Percentiles rank a stretch among this genome's conserved stretches.
Evolutionary conservation across 768 basidiomycete genomes (phyloP).

Genomic region (Leccinellum luteum): DNA sequence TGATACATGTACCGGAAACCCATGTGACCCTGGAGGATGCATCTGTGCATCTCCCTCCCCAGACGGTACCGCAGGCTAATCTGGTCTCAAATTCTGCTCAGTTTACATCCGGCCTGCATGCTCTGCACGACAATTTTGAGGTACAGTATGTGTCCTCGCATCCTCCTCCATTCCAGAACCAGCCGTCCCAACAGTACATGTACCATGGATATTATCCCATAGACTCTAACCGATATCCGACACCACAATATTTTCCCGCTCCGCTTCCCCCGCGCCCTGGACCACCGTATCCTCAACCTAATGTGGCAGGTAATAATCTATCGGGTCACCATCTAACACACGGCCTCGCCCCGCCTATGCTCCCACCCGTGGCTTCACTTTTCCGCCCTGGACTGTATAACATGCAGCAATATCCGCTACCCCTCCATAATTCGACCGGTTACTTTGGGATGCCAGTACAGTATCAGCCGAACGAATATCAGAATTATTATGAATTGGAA

Average conservation of each 20-base stretch:
- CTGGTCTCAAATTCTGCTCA: slow-evolving; percentile 24
- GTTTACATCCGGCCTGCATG: slow-evolving; percentile 25
- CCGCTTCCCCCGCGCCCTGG: slow-evolving; percentile 35
- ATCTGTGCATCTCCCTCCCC: not conserved
- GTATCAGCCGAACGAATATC: slow-evolving; percentile 38
- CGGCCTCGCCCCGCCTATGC: slow-evolving; percentile 15
- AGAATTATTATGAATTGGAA: slow-evolving; percentile 48
- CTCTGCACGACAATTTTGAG: slow-evolving; percentile 32
- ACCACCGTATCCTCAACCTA: slow-evolving; percentile 39
- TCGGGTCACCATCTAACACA: slow-evolving; percentile 21
- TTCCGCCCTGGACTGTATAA: slow-evolving; percentile 21
- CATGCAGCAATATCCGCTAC: slow-evolving; percentile 13
- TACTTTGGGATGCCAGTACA: slow-evolving; percentile 39
- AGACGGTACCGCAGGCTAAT: slow-evolving; percentile 11
- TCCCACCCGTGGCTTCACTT: slow-evolving; percentile 26
- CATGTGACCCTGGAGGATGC: not conserved
- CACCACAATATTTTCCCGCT: slow-evolving; percentile 42
- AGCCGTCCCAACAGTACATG: slow-evolving; percentile 33
- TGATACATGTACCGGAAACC: not conserved
- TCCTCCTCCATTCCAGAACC: slow-evolving; percentile 27
- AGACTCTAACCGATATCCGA: slow-evolving; percentile 39
- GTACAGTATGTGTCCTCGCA: slow-evolving; percentile 50
- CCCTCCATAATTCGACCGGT: slow-evolving; percentile 29
- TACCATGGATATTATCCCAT: slow-evolving; percentile 34
- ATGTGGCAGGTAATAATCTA: slow-evolving; percentile 33